Evolutionary conservation across 2,329 filamentous ascomycete genomes (phyloP).

Genomic region (Helotiales sp.): DNA sequence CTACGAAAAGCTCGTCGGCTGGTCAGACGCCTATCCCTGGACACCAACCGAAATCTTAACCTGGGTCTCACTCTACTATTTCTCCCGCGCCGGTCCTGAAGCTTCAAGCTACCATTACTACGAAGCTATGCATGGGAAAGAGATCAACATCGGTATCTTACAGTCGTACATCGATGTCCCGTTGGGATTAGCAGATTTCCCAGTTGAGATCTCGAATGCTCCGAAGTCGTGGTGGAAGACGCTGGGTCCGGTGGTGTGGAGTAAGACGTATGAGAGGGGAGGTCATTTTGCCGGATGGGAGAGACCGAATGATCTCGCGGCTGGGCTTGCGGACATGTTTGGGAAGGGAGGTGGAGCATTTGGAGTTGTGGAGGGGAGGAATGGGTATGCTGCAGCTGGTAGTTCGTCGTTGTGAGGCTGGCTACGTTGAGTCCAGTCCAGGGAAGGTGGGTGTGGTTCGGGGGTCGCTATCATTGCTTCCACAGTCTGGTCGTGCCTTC

Average conservation of each 20-base stretch:
- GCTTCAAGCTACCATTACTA: conserved; percentile 72
- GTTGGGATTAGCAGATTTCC: conserved; percentile 56
- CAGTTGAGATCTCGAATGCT: conserved; percentile 53
- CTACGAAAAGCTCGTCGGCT: conserved; percentile 76
- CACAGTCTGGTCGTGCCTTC: no score
- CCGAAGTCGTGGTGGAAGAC: conserved; percentile 56
- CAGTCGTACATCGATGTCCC: conserved; percentile 38
- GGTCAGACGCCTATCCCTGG: conserved; percentile 72
- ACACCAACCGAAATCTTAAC: conserved; percentile 73
- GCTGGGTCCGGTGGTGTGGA: conserved; percentile 58
- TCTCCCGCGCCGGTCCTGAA: conserved; percentile 66
- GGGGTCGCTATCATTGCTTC: no score
- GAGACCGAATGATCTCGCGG: conserved; percentile 49
- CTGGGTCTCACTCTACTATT: conserved; percentile 73
- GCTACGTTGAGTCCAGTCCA: no score
- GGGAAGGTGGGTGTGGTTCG: no score
- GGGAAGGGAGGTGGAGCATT: conserved; percentile 45
- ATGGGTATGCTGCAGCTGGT: no score
- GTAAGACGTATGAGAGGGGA: conserved; percentile 37
- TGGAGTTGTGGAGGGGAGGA: conserved; percentile 21
- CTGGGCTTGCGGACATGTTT: conserved; percentile 58
- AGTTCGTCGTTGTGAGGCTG: no score
- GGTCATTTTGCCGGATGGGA: conserved; percentile 61
- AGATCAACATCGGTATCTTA: conserved; percentile 4
- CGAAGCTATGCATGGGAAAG: conserved; percentile 50